Evolutionary conservation across 176 grass and related monocot species (phyloP).

Genomic region (bread wheat (Triticum aestivum)): IWGSC_CS_RefSeq_v2.1 NC_057810.1:331082315-331082814

Average conservation of each 20-base stretch:
- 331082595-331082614: background rate
- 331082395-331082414: background rate
- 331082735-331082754: constrained; percentile 5
- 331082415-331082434: constrained; percentile 8
- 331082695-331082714: constrained; percentile 7
- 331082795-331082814: constrained; percentile 45
- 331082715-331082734: constrained; percentile 7
- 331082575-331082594: background rate
- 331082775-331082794: constrained; percentile 79
- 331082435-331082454: background rate
- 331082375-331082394: constrained; percentile 7
- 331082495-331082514: background rate
- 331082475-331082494: background rate
- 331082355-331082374: background rate
- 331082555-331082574: background rate
- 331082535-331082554: background rate
- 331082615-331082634: background rate
- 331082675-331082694: constrained; percentile 3
- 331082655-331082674: constrained; percentile 9
- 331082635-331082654: background rate
- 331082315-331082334: background rate
- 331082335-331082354: background rate
- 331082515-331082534: constrained; percentile 7
- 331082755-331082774: constrained; percentile 73
- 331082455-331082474: constrained; percentile 4